Conservation (phyloP, 2,329 filamentous ascomycete genomes). For the Coniochaeta ligniaria region DNA sequence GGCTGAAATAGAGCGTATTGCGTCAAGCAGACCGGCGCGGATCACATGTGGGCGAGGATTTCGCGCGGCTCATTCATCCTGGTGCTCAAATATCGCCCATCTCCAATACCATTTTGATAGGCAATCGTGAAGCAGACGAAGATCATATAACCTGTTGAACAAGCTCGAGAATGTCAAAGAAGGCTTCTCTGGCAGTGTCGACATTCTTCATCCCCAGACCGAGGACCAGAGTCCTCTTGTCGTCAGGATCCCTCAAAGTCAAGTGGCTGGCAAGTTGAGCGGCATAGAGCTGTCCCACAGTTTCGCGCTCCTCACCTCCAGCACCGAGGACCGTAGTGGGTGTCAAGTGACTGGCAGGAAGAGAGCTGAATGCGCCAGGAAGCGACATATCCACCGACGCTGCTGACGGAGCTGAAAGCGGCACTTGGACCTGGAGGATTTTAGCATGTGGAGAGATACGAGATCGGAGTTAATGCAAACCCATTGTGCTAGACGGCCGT, state of each 20-base stretch:
- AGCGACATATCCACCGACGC: slow-evolving; percentile 54
- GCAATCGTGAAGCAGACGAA: too few species aligned
- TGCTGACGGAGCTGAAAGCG: slow-evolving; percentile 61
- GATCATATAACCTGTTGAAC: slow-evolving; percentile 47
- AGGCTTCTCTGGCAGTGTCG: slow-evolving; percentile 45
- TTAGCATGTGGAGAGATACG: slow-evolving; percentile 18
- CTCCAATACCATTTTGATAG: not conserved
- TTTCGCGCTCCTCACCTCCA: slow-evolving; percentile 71
- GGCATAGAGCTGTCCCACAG: slow-evolving; percentile 79
- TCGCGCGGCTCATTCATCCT: not conserved
- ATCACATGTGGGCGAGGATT: not conserved
- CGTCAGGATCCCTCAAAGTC: slow-evolving; percentile 60
- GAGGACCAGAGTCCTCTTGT: slow-evolving; percentile 53
- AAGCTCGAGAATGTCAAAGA: slow-evolving; percentile 60
- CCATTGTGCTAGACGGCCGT: slow-evolving; percentile 85
- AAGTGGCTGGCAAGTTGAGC: slow-evolving; percentile 83
- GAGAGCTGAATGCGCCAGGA: slow-evolving; percentile 37
- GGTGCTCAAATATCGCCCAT: not conserved
- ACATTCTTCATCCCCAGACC: slow-evolving; percentile 50
- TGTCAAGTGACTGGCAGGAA: slow-evolving; percentile 77
- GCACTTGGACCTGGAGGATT: slow-evolving; percentile 63
- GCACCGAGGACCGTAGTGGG: slow-evolving; percentile 83
- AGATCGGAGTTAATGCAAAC: slow-evolving; percentile 38
- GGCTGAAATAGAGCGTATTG: not conserved
- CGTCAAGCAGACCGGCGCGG: not conserved